phyloP scores from a whole-genome alignment of 2,329 filamentous ascomycete genomes.

The Ceratocystis alfenasii region DNA sequence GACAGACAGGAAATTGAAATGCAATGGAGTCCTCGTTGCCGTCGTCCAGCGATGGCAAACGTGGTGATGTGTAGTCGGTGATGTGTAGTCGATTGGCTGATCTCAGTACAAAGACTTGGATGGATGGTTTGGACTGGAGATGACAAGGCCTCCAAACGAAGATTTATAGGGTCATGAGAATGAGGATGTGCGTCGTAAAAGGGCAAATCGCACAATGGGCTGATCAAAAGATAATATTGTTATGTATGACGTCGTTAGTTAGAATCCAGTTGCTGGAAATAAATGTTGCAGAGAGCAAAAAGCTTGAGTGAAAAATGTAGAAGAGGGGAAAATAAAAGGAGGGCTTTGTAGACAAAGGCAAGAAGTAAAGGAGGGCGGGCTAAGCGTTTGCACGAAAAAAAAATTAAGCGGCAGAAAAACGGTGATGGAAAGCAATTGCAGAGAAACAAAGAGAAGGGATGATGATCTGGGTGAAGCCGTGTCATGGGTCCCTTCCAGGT shows the following conservation, averaged over 20 bases:
- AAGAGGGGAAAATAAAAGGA: not conserved
- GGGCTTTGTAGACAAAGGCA: not conserved
- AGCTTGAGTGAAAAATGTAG: not conserved
- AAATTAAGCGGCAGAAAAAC: not conserved
- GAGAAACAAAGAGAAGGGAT: not conserved
- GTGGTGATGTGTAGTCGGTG: not conserved
- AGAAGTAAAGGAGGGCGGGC: not conserved
- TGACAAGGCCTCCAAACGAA: not conserved
- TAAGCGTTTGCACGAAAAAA: not conserved
- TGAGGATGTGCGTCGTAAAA: not conserved
- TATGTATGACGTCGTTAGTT: not conserved
- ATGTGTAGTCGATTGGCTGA: not conserved
- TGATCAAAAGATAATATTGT: slow-evolving; percentile 1
- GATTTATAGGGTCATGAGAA: slow-evolving; percentile 3
- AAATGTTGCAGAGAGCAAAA: slow-evolving; percentile 1
- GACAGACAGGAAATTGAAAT: too few relatives aligned
- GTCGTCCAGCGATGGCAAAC: not conserved
- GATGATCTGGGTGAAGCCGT: not conserved
- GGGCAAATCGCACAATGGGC: not conserved
- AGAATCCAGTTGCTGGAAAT: not conserved
- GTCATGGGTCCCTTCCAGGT: not conserved
- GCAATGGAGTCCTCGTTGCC: too few relatives aligned
- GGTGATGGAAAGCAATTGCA: not conserved
- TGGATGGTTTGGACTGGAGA: not conserved
- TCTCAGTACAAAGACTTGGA: not conserved